Conservation (phyloP, 257 asterid genomes). For the Plectranthus barbatus region DNA sequence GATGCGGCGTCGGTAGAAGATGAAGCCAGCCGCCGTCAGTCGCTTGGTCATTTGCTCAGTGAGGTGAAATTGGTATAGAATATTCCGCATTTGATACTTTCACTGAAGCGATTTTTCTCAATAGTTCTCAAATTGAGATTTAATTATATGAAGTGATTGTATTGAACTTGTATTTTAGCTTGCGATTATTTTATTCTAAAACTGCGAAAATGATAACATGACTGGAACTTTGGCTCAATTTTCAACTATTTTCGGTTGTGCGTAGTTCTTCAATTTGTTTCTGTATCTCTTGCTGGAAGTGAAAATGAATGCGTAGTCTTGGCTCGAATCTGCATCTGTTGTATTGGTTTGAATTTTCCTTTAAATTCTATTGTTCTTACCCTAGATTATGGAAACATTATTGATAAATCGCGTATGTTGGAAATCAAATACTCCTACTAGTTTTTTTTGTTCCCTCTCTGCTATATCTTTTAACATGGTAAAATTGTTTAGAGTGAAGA, state of each 20-base stretch:
- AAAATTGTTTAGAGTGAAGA: slow-evolving; percentile 17
- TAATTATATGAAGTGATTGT: background rate
- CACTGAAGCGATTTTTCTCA: too few species aligned
- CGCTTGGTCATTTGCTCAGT: slow-evolving; percentile 38
- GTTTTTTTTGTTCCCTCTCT: too few species aligned
- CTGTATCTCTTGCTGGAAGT: background rate
- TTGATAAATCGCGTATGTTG: background rate
- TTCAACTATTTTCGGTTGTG: background rate
- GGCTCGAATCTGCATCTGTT: background rate
- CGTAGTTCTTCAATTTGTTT: background rate
- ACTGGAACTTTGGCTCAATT: background rate
- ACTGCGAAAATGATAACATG: background rate
- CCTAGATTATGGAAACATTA: background rate
- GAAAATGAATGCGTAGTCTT: background rate
- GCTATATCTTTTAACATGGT: background rate
- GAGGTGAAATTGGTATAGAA: slow-evolving; percentile 27
- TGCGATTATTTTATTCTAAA: background rate
- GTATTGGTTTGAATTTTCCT: background rate
- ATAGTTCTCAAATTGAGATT: background rate
- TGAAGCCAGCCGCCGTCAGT: slow-evolving; percentile 26
- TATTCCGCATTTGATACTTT: background rate
- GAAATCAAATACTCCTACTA: too few species aligned
- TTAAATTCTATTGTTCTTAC: background rate
- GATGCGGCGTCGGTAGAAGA: slow-evolving; percentile 22
- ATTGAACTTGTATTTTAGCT: background rate